Percentiles rank a stretch among this genome's conserved stretches.
These are phyloP conservation scores for Pugionium cornutum DNA, from an alignment of 345 rosid genomes.

Conservation along the genomic window DNA sequence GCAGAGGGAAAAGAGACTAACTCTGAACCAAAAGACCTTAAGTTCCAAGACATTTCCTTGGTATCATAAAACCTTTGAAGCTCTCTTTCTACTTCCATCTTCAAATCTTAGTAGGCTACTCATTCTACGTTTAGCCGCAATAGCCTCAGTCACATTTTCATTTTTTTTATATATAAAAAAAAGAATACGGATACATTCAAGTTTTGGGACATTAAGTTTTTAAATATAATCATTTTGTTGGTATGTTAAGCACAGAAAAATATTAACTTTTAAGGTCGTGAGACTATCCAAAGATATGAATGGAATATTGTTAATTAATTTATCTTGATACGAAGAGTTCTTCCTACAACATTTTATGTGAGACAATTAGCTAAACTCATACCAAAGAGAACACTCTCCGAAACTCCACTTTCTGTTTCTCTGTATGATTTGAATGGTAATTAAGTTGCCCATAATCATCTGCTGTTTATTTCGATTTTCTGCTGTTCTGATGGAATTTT, in stretches of 20 bases:
- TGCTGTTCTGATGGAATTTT: too few species aligned
- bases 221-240: slow-evolving; percentile 23
- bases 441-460: too few species aligned
- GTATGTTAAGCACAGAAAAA: slow-evolving; percentile 10
- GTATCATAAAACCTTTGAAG: slow-evolving; percentile 20
- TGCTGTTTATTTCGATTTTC: too few species aligned
- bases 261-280: background rate
- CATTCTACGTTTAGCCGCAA: background rate
- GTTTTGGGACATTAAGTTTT: slow-evolving; percentile 10
- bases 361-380: too few species aligned
- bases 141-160: slow-evolving; percentile 24
- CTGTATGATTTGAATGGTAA: too few species aligned
- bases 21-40: slow-evolving; percentile 31
- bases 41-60: slow-evolving; percentile 28
- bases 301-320: slow-evolving; percentile 14
- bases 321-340: background rate
- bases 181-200: background rate
- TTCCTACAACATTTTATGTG: too few species aligned
- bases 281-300: background rate
- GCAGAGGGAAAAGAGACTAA: slow-evolving; percentile 44
- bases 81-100: slow-evolving; percentile 26
- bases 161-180: too few species aligned
- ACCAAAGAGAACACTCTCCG: too few species aligned
- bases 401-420: too few species aligned
- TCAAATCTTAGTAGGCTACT: slow-evolving; percentile 10